Percentiles rank a stretch among this genome's conserved stretches.
phyloP scores from a whole-genome alignment of 495 filamentous ascomycete genomes.

The Neurospora discreta region DNA sequence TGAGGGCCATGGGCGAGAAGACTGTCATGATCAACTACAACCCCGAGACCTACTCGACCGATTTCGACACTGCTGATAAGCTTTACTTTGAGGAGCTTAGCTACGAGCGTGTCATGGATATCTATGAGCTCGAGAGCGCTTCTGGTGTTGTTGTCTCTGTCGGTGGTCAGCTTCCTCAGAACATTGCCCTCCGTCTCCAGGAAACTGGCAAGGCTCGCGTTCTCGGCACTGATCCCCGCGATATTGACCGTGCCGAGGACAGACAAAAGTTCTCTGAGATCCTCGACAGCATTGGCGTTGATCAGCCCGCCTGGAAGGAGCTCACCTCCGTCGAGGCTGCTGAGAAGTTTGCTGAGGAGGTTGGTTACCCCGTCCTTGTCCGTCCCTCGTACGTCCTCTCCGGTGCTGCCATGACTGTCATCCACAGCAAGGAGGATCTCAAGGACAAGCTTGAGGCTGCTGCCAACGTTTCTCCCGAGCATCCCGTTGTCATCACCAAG shows the following conservation, averaged over 20 bases:
- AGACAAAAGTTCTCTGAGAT: conserved; percentile 98
- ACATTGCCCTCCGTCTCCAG: conserved; percentile 92
- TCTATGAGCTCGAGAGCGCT: conserved; percentile 85
- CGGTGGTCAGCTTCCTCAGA: conserved; percentile 91
- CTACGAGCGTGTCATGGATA: conserved; percentile 98
- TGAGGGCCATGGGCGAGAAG: conserved; percentile 86
- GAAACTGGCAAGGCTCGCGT: conserved; percentile 80
- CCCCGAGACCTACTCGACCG: conserved; percentile 80
- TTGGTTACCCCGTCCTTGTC: conserved; percentile 88
- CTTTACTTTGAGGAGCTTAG: conserved; percentile 96
- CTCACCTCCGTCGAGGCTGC: conserved; percentile 85
- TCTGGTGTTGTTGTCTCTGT: conserved; percentile 89
- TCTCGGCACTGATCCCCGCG: conserved; percentile 80
- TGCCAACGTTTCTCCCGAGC: conserved; percentile 83
- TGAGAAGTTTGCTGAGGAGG: conserved; percentile 72
- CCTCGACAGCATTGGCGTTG: conserved; percentile 85
- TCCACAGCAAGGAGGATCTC: conserved; percentile 81
- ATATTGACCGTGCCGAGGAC: conserved; percentile 96
- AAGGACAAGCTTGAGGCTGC: conserved; percentile 86
- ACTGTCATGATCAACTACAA: conserved; percentile 98
- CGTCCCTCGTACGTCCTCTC: conserved; percentile 96
- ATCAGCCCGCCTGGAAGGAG: conserved; percentile 97
- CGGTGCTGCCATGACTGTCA: conserved; percentile 98
- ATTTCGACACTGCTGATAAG: conserved; percentile 89
- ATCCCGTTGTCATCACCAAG: conserved; percentile 98